phyloP scores from a whole-genome alignment of 441 rosid genomes.

The Macaranga tanarius region DNA sequence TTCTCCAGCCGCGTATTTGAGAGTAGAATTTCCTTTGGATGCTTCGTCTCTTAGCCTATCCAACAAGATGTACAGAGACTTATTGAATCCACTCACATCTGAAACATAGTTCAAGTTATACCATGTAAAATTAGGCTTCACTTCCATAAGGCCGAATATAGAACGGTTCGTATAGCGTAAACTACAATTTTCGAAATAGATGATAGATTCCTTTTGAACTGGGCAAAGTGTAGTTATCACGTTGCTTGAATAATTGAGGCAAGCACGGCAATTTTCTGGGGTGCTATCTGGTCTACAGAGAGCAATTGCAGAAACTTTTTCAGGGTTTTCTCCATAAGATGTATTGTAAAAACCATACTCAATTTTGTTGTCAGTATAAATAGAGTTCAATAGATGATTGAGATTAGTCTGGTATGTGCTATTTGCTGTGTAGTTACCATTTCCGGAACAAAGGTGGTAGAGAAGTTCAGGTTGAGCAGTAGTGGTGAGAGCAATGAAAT shows the following conservation, averaged over 20 bases:
- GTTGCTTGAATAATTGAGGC: conserved; percentile 30
- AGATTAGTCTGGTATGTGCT: conserved; percentile 34
- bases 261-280: conserved; percentile 35
- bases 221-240: conserved; percentile 32
- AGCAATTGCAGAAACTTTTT: conserved; percentile 18
- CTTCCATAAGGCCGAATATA: conserved; percentile 23
- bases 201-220: conserved; percentile 29
- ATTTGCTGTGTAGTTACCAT: conserved; percentile 38
- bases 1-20: conserved; percentile 27
- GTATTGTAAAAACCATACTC: conserved; percentile 30
- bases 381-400: conserved; percentile 30
- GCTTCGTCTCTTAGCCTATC: not conserved
- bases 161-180: conserved; percentile 43
- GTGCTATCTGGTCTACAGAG: conserved; percentile 46
- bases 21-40: not conserved
- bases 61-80: not conserved
- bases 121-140: not conserved
- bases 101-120: no score
- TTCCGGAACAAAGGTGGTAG: conserved; percentile 13
- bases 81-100: not conserved
- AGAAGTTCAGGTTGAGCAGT: no score
- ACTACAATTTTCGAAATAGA: conserved; percentile 21
- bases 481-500: no score
- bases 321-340: conserved; percentile 20
- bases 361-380: conserved; percentile 22